phyloP scores from a whole-genome alignment of 345 rosid genomes.

The Noccaea bulbosa region DNA sequence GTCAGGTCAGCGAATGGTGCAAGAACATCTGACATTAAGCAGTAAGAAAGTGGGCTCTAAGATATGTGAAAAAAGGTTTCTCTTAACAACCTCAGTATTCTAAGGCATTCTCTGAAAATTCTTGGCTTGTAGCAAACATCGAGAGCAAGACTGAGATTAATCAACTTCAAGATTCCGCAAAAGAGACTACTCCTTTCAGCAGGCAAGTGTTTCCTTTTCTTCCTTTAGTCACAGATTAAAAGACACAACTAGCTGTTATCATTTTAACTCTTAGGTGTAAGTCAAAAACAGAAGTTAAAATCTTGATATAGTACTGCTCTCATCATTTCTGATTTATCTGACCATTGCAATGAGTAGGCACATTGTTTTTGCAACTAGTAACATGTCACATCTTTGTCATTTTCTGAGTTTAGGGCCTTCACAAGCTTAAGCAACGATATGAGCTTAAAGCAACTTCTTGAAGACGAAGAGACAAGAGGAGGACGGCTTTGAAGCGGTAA shows the following conservation, averaged over 20 bases:
- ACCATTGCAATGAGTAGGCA: neutral
- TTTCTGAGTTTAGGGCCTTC: neutral
- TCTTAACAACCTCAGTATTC: constrained; percentile 3
- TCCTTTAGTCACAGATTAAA: neutral
- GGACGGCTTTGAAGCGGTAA: neutral
- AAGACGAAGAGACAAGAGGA: constrained; percentile 27
- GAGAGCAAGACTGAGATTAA: neutral
- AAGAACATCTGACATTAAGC: neutral
- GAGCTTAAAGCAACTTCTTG: neutral
- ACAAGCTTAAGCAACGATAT: constrained; percentile 10
- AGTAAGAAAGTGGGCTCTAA: constrained; percentile 16
- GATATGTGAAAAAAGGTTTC: constrained; percentile 3
- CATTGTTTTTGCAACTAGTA: constrained; percentile 4
- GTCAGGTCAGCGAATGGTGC: constrained; percentile 25
- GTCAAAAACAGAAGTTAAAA: neutral
- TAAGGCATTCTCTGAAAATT: neutral
- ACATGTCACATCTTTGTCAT: neutral
- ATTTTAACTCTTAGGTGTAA: constrained; percentile 15
- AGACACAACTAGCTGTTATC: constrained; percentile 9
- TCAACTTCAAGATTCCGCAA: constrained; percentile 15
- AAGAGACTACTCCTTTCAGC: constrained; percentile 13
- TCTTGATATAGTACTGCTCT: neutral
- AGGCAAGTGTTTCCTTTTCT: constrained; percentile 31
- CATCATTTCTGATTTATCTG: neutral
- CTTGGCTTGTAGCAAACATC: neutral